Conservation (phyloP, 257 asterid genomes). For the Solanum chmielewskii region DNA sequence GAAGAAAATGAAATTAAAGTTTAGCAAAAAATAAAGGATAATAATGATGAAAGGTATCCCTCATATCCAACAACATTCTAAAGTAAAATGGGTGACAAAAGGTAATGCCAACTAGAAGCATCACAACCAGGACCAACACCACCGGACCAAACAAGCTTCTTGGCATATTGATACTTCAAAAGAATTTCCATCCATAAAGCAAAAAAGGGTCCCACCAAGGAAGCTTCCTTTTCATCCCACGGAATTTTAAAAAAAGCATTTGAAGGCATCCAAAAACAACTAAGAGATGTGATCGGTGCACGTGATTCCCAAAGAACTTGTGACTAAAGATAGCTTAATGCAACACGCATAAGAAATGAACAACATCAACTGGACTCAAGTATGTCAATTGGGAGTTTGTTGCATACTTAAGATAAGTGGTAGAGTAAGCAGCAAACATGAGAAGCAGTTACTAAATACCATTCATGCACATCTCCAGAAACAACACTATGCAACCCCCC, state of each 20-base stretch:
- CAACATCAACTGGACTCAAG: background rate
- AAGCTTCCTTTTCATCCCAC: background rate
- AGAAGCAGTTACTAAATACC: background rate
- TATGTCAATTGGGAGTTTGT: background rate
- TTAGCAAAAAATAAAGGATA: background rate
- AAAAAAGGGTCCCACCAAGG: background rate
- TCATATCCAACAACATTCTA: background rate
- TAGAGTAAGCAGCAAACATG: background rate
- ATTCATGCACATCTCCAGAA: background rate
- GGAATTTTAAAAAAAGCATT: background rate
- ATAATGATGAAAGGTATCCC: background rate
- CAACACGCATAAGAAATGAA: background rate
- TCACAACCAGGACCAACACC: background rate
- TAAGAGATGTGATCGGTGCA: background rate
- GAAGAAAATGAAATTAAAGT: constrained; percentile 8
- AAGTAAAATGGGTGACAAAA: background rate
- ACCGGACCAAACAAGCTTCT: background rate
- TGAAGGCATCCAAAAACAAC: background rate
- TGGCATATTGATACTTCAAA: background rate
- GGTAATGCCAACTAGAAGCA: background rate
- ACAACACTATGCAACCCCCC: background rate
- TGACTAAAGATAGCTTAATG: background rate
- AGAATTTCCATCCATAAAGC: background rate
- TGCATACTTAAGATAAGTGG: background rate
- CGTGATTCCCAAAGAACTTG: background rate